A percentile compares a stretch with the other conserved stretches of the same genome.
Evolutionary conservation across 2,329 filamentous ascomycete species (phyloP).

Genomic region (Botryotinia convoluta): DNA sequence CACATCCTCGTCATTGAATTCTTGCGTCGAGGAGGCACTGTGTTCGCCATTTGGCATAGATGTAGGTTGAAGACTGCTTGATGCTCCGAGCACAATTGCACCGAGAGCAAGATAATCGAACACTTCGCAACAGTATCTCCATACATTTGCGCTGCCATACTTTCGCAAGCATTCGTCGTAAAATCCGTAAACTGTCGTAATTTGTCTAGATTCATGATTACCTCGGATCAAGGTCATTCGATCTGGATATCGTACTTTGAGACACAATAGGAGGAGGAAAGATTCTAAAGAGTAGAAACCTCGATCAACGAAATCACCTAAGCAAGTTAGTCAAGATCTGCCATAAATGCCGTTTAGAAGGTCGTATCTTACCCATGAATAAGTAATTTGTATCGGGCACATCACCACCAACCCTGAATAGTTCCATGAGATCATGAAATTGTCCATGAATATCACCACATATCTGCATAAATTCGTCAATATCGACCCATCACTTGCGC

Average conservation of each 20-base stretch:
- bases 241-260: constrained; percentile 96
- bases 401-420: constrained; percentile 90
- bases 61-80: constrained; percentile 56
- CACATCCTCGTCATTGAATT: constrained; percentile 64
- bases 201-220: constrained; percentile 94
- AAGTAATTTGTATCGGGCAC: constrained; percentile 95
- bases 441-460: constrained; percentile 97
- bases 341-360: no score
- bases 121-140: constrained; percentile 95
- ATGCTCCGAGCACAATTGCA: constrained; percentile 90
- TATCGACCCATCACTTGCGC: constrained; percentile 23
- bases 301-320: constrained; percentile 94
- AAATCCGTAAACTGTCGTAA: constrained; percentile 96
- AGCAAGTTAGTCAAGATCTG: constrained; percentile 22
- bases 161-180: constrained; percentile 97
- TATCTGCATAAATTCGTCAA: constrained; percentile 54
- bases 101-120: constrained; percentile 99
- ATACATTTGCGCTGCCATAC: constrained; percentile 95
- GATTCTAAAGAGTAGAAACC: constrained; percentile 98
- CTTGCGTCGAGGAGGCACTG: constrained; percentile 46
- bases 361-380: constrained; percentile 75
- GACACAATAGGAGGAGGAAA: constrained; percentile 88
- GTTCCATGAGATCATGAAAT: constrained; percentile 95
- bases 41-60: constrained; percentile 42
- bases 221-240: constrained; percentile 94